Evolutionary conservation across 257 asterid genomes (phyloP), one percentile per base, ranked within the genome.

Genomic region (Rehmannia glutinosa): DNA sequence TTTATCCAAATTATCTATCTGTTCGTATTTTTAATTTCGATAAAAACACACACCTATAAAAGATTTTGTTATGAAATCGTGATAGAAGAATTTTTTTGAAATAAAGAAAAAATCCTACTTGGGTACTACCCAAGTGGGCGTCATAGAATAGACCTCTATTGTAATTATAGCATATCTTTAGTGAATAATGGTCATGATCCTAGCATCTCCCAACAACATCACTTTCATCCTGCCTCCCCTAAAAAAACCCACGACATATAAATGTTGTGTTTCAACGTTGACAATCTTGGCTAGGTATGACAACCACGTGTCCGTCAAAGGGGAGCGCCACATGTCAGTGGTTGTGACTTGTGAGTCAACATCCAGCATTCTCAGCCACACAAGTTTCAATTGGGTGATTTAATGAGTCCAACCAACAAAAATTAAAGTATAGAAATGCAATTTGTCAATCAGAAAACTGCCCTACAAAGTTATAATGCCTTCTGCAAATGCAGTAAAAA

Each of bases 321-420:
- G 51, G 30, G 0, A 16, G 19, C 3, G 28, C 70, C 66, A 68
- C 36, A 28, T 68, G 78, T 67, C 20, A 11, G 8, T 30, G 39
- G 46, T 12, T 1, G 15, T 13, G 12, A 25, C 67, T 7, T 15
- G 42, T 54, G 73, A 36, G 46, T 75, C 73, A 70, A 3, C 62
- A 57, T 70, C 70, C 63, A 32, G 69, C 58, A 64, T 47, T 68
- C 25, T 41, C 60, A 39, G 17, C 68, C 73, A 55, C 72, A 33
- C 72, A 33, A 17, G 15, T 38, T 19, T 35, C 5, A 53, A 49
- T 12, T 51, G 12, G 8, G 42, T 17, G 59, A 38, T 20, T 53
- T 21, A 52, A 24, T 19, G 19, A 24, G 32, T 15, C 27, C 57
- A 27, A 70, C 62, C 12, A 72, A 72, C 61, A n/a, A n/a, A n/a